Percentiles rank a stretch among this genome's conserved stretches.
Evolutionary conservation across 345 rosid species (phyloP).

Genomic region (Syzygium aromaticum): DNA sequence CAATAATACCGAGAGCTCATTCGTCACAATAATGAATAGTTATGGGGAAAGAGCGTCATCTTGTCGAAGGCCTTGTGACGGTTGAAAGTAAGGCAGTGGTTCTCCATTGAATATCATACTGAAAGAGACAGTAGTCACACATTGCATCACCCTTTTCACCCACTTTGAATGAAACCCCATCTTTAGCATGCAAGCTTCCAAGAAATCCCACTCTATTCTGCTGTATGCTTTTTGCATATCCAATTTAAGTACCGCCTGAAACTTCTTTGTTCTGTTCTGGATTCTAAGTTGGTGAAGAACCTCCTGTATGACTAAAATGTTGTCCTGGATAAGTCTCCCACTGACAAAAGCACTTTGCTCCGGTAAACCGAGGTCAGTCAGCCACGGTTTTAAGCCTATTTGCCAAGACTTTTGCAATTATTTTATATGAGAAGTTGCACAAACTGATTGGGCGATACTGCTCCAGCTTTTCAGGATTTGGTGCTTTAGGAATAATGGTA

Average conservation of each 20-base stretch:
- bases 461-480: neutral
- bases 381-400: neutral
- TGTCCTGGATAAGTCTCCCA: neutral
- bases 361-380: neutral
- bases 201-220: neutral
- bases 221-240: neutral
- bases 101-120: neutral
- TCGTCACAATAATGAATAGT: neutral
- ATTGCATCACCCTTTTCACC: neutral
- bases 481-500: neutral
- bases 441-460: neutral
- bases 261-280: neutral
- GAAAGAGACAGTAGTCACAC: neutral
- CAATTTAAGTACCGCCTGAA: neutral
- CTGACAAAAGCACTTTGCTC: neutral
- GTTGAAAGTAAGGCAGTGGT: neutral
- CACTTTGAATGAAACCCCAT: neutral
- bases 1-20: too few relatives aligned
- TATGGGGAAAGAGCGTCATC: neutral
- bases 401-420: neutral
- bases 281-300: neutral
- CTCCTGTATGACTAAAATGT: neutral
- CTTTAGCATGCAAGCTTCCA: neutral
- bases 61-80: fast-evolving
- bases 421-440: neutral